phyloP scores from a whole-genome alignment of 78 protist genomes.

The Chrysochromulina parva region DNA sequence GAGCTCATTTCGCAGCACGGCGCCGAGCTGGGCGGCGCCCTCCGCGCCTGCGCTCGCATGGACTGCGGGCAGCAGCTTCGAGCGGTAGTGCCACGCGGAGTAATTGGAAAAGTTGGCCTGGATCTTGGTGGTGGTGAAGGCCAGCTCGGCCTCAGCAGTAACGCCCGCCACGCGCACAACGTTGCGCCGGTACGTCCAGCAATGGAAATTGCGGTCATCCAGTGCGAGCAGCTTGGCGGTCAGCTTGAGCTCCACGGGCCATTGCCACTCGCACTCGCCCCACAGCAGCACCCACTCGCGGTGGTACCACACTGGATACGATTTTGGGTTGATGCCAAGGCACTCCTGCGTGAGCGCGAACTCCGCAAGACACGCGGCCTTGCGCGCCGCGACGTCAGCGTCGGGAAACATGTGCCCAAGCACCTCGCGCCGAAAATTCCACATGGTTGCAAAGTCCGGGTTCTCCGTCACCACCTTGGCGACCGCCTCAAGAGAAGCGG shows the following conservation, averaged over 20 bases:
- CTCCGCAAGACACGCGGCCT: neutral
- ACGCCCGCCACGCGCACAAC: neutral
- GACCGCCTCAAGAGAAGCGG: neutral
- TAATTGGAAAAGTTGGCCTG: slow-evolving; percentile 45
- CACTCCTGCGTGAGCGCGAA: slow-evolving; percentile 21
- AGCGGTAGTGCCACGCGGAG: slow-evolving; percentile 56
- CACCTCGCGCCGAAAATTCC: slow-evolving; percentile 39
- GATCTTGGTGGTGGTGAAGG: slow-evolving; percentile 27
- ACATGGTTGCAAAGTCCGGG: slow-evolving; percentile 34
- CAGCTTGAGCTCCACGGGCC: slow-evolving; percentile 31
- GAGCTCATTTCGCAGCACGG: neutral
- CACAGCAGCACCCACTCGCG: slow-evolving; percentile 28
- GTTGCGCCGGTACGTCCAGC: slow-evolving; percentile 51
- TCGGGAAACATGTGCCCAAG: neutral
- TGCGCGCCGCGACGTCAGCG: neutral
- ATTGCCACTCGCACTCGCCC: neutral
- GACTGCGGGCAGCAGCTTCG: neutral
- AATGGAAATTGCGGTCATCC: slow-evolving; percentile 63
- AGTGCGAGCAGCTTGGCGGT: slow-evolving; percentile 25
- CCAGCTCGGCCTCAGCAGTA: neutral
- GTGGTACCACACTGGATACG: slow-evolving; percentile 51
- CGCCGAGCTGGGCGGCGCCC: too few species aligned
- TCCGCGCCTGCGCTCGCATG: neutral
- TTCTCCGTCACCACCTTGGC: neutral
- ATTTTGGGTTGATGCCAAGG: slow-evolving; percentile 35